Evolutionary conservation across 495 filamentous ascomycete genomes (phyloP).

Genomic region (Lasiosphaeria miniovina): DNA sequence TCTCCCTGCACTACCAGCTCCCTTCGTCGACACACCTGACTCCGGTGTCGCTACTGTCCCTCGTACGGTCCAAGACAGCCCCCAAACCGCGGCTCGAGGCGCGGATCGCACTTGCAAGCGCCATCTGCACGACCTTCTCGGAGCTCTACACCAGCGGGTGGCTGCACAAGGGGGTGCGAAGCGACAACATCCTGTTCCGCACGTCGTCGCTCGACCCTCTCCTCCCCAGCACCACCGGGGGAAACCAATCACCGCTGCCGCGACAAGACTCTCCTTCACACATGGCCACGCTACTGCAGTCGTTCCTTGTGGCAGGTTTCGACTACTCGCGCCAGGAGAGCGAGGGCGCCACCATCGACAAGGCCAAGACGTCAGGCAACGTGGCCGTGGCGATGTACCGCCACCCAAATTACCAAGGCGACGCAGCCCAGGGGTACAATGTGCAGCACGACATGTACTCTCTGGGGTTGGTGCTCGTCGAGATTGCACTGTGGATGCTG

Average conservation of each 20-base stretch:
- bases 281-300: not conserved
- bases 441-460: constrained; percentile 12
- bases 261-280: not conserved
- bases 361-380: not conserved
- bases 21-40: not conserved
- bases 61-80: constrained; percentile 1
- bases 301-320: constrained; percentile 5
- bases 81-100: constrained; percentile 12
- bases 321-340: constrained; percentile 13
- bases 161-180: constrained; percentile 51
- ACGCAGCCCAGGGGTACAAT: constrained; percentile 13
- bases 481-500: constrained; percentile 13
- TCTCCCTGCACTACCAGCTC: not conserved
- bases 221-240: not conserved
- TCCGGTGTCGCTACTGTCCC: constrained; percentile 11
- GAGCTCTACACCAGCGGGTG: constrained; percentile 32
- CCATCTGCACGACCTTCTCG: constrained; percentile 9
- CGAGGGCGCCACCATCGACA: constrained; percentile 14
- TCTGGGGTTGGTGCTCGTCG: constrained; percentile 9
- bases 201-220: constrained; percentile 6
- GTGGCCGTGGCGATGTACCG: constrained; percentile 7
- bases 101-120: constrained; percentile 8
- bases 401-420: constrained; percentile 12
- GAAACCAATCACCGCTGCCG: not conserved
- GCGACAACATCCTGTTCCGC: constrained; percentile 46